Evolutionary conservation across 306 rosid genomes (phyloP).

Genomic region (Alnus glutinosa): DNA sequence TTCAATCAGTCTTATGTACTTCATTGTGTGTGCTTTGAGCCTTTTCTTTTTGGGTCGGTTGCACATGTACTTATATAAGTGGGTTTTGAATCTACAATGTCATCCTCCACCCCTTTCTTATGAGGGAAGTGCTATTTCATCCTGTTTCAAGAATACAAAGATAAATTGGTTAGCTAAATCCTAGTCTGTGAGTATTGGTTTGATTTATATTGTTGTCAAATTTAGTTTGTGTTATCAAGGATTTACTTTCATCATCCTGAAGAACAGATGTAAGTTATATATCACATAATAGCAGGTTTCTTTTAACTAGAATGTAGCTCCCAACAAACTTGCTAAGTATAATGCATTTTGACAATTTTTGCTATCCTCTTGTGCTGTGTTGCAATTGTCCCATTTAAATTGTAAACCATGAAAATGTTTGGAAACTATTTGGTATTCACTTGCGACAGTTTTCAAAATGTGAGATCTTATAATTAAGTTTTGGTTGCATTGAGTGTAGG

Average conservation of each 20-base stretch:
- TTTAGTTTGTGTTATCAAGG: not conserved
- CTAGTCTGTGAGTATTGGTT: not conserved
- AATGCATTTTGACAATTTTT: not conserved
- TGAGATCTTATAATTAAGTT: conserved; percentile 17
- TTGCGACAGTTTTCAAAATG: not conserved
- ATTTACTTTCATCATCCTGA: not conserved
- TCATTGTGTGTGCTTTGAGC: not conserved
- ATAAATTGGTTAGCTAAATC: not conserved
- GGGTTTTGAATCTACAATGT: not conserved
- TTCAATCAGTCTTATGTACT: not conserved
- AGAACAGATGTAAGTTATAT: not conserved
- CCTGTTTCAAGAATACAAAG: not conserved
- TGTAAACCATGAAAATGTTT: not conserved
- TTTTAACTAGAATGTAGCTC: not conserved
- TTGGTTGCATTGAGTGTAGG: conserved; percentile 55
- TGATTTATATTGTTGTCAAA: not conserved
- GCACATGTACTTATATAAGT: no score
- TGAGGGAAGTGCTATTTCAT: not conserved
- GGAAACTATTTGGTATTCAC: not conserved
- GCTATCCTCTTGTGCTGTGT: not conserved
- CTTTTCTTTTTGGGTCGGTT: not conserved
- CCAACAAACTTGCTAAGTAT: not conserved
- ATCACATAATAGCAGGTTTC: not conserved
- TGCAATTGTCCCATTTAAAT: not conserved
- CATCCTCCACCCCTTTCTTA: not conserved